A percentile compares a stretch with the other conserved stretches of the same genome.
Conservation (phyloP, 2,329 filamentous ascomycete species). For the Ceratocystis smalleyi region DNA sequence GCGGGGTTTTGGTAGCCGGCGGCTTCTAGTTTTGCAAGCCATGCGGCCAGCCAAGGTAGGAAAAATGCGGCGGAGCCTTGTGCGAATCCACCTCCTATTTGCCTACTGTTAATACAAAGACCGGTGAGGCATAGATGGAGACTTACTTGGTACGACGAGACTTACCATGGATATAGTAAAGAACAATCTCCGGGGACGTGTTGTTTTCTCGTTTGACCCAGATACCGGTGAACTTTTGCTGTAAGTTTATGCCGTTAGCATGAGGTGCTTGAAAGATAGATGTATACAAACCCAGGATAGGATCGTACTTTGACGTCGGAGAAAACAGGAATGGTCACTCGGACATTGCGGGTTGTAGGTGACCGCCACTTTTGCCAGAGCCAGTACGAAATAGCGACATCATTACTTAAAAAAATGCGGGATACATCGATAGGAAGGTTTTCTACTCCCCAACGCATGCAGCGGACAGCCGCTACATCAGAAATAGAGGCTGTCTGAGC, state of each 20-base stretch:
- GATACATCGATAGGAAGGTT: constrained; percentile 53
- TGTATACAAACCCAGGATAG: neutral
- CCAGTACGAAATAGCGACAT: constrained; percentile 57
- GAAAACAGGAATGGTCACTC: constrained; percentile 42
- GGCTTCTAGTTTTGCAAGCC: constrained; percentile 48
- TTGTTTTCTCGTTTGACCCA: constrained; percentile 51
- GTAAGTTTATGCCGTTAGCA: neutral
- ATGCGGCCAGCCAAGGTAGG: constrained; percentile 63
- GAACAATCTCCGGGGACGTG: constrained; percentile 53
- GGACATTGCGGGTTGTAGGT: constrained; percentile 42
- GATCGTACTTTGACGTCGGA: constrained; percentile 27
- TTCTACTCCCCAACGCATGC: constrained; percentile 63
- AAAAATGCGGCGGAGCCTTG: constrained; percentile 78
- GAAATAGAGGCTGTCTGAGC: constrained; percentile 55
- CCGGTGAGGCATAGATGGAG: neutral
- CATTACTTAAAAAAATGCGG: constrained; percentile 62
- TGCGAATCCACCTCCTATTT: constrained; percentile 58
- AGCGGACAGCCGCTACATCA: constrained; percentile 62
- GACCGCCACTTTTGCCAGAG: constrained; percentile 50
- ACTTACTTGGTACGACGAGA: neutral
- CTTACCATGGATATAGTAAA: constrained; percentile 68
- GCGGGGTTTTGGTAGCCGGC: constrained; percentile 59
- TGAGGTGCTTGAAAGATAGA: neutral
- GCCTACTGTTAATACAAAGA: neutral
- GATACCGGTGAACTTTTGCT: constrained; percentile 42